These are phyloP conservation scores for Talaromyces sp. DNA, from an alignment of 2,329 filamentous ascomycete species.

Conservation along the genomic window DNA sequence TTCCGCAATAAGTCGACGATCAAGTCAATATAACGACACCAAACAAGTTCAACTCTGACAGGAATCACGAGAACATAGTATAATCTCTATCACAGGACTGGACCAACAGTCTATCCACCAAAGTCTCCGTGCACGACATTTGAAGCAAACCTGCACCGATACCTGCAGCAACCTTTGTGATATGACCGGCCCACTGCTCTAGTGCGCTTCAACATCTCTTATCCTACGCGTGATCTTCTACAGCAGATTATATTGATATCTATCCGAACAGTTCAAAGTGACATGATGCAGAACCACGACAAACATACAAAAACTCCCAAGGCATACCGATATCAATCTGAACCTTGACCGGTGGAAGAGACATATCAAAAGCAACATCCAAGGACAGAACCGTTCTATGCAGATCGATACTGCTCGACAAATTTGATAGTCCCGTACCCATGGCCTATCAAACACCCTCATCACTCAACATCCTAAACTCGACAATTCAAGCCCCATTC, in stretches of 20 bases:
- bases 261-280: background rate
- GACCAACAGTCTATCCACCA: background rate
- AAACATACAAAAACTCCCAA: background rate
- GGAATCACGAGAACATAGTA: background rate
- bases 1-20: background rate
- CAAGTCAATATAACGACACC: background rate
- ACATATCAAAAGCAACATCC: background rate
- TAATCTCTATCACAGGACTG: background rate
- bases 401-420: background rate
- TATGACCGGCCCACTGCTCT: background rate
- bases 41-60: background rate
- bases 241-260: background rate
- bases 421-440: background rate
- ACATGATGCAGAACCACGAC: background rate
- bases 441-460: constrained; percentile 5
- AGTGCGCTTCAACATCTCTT: background rate
- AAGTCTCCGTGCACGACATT: background rate
- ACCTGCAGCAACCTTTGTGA: background rate
- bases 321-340: background rate
- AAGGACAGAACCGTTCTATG: background rate
- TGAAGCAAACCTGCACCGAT: background rate
- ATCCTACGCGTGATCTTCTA: background rate
- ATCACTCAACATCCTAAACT: background rate
- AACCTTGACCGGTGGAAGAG: background rate
- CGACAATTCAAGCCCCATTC: background rate